Conservation (phyloP, 139 green algal genomes). For the Tetraselmis striata region DNA sequence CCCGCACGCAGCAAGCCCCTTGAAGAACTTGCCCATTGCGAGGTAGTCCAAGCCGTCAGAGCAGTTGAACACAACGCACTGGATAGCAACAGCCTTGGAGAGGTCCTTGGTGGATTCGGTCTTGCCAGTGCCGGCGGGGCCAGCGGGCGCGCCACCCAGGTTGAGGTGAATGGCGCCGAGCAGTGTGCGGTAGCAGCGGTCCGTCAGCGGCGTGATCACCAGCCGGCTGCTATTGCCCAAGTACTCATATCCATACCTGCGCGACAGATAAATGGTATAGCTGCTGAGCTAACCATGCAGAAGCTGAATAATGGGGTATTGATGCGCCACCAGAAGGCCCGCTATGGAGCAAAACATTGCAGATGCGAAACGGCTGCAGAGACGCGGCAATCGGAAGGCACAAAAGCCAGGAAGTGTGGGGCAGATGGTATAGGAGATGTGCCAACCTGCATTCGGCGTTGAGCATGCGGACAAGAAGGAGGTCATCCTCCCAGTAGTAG, state of each 20-base stretch:
- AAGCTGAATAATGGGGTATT: too few species aligned
- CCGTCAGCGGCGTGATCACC: conserved; percentile 42
- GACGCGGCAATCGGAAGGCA: too few species aligned
- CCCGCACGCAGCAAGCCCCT: conserved; percentile 27
- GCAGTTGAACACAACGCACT: conserved; percentile 42
- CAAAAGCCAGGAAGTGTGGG: too few species aligned
- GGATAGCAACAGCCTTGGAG: conserved; percentile 30
- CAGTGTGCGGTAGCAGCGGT: conserved; percentile 41
- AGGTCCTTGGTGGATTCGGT: conserved; percentile 34
- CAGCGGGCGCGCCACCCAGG: conserved; percentile 32
- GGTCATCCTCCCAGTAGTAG: conserved; percentile 20
- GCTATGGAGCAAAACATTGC: too few species aligned
- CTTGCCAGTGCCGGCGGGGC: conserved; percentile 29
- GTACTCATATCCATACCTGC: conserved; percentile 38
- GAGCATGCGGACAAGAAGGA: conserved; percentile 42
- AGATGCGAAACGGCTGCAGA: too few species aligned
- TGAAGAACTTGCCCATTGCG: conserved; percentile 43
- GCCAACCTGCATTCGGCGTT: conserved; percentile 23
- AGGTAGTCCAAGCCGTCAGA: conserved; percentile 32
- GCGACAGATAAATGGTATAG: conserved; percentile 11
- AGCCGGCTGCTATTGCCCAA: conserved; percentile 30
- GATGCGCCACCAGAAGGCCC: too few species aligned
- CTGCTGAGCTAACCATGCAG: too few species aligned
- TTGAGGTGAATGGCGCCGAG: conserved; percentile 38
- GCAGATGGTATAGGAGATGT: too few species aligned